Percentiles rank a stretch among this genome's conserved stretches.
Evolutionary conservation across 192 early-diverging fungal genomes (phyloP).

Genomic region (Umbelopsis sp.): DNA sequence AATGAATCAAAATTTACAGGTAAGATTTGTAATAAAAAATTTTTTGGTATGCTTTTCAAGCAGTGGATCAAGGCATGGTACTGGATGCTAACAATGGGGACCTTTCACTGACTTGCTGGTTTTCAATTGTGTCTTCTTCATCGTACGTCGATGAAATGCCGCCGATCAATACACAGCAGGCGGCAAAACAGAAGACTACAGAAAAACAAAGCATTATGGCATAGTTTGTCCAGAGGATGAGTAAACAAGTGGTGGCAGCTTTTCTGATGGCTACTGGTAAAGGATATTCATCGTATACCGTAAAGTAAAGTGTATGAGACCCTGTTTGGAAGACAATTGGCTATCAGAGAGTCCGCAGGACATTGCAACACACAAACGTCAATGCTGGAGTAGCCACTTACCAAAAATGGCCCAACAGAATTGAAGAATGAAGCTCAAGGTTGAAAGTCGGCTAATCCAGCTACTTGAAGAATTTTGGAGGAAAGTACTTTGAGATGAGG

Average conservation of each 20-base stretch:
- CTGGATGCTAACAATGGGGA: not conserved
- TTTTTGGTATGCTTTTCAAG: not conserved
- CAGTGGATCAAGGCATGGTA: not conserved
- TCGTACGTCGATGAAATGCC: not conserved
- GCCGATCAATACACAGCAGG: constrained; percentile 12
- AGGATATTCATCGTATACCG: not conserved
- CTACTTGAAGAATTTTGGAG: not conserved
- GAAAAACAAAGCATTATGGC: constrained; percentile 19
- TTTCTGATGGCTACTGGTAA: not conserved
- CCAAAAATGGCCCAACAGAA: constrained; percentile 25
- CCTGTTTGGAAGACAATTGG: not conserved
- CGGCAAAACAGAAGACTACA: constrained; percentile 17
- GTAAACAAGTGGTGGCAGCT: not conserved
- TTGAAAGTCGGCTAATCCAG: constrained; percentile 11
- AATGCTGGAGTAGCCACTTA: not conserved
- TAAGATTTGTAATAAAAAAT: not conserved
- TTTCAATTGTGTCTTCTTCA: not conserved
- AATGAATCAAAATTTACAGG: not conserved
- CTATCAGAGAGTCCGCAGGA: too few relatives aligned
- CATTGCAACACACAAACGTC: not conserved
- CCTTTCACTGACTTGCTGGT: not conserved
- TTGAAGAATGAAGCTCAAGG: constrained; percentile 13
- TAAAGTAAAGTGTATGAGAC: constrained; percentile 8
- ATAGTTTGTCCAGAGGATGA: constrained; percentile 25
- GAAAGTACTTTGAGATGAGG: not conserved